Percentiles rank a stretch among this genome's conserved stretches.
These are phyloP conservation scores for Geranium brycei DNA, from an alignment of 345 rosid species.

Conservation along the genomic window DNA sequence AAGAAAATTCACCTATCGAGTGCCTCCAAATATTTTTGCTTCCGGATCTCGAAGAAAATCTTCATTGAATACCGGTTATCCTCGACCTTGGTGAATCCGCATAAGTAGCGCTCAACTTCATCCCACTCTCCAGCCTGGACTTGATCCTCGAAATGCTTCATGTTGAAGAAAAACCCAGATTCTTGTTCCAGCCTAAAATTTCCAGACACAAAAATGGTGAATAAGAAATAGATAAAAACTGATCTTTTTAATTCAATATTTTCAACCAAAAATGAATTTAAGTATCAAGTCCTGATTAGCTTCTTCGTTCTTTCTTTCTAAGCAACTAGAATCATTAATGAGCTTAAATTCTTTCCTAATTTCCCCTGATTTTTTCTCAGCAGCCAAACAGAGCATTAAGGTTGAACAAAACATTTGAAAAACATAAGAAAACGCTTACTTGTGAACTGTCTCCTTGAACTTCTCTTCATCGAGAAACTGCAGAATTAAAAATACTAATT, in stretches of 20 bases:
- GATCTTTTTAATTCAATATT: too few species aligned
- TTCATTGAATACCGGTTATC: constrained; percentile 83
- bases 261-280: too few species aligned
- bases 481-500: neutral
- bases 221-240: too few species aligned
- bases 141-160: constrained; percentile 63
- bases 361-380: neutral
- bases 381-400: neutral
- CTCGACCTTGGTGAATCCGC: constrained; percentile 82
- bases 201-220: neutral
- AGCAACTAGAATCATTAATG: neutral
- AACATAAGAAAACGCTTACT: neutral
- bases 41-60: constrained; percentile 30
- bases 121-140: constrained; percentile 82
- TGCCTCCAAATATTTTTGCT: constrained; percentile 3
- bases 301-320: neutral
- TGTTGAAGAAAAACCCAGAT: constrained; percentile 72
- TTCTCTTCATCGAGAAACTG: neutral
- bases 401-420: too few species aligned
- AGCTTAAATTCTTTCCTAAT: neutral
- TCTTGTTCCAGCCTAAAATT: constrained; percentile 37
- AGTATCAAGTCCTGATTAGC: neutral
- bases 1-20: neutral
- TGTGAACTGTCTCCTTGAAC: neutral
- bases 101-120: constrained; percentile 65